Percentiles rank a stretch among this genome's conserved stretches.
These are phyloP conservation scores for Suillus lakei DNA, from an alignment of 768 basidiomycete species.

Conservation along the genomic window DNA sequence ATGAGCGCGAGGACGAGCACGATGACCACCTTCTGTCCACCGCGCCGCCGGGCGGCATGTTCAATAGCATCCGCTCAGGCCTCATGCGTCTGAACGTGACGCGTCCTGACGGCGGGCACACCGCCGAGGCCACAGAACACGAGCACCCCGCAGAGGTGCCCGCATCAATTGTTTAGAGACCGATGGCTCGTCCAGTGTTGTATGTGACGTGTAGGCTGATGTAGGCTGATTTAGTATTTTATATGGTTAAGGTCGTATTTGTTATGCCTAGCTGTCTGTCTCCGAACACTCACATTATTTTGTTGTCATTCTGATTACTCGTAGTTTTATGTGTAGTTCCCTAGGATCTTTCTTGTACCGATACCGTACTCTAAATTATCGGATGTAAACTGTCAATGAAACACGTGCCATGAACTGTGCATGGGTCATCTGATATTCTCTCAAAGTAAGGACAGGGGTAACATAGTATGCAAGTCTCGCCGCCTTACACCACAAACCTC, in stretches of 20 bases:
- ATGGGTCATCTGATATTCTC: not conserved
- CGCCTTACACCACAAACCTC: conserved; percentile 33
- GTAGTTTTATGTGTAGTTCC: not conserved
- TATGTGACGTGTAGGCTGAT: not conserved
- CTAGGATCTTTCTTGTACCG: not conserved
- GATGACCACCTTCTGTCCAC: conserved; percentile 19
- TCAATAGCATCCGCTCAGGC: conserved; percentile 30
- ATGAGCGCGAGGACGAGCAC: conserved; percentile 11
- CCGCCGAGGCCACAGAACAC: conserved; percentile 26
- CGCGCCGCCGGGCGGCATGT: conserved; percentile 20
- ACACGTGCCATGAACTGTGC: not conserved
- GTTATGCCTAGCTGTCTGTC: not conserved
- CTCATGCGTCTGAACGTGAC: conserved; percentile 27
- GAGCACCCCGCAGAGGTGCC: conserved; percentile 25
- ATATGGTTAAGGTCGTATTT: not conserved
- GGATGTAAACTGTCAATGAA: not conserved
- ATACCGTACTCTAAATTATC: not conserved
- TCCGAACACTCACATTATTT: not conserved
- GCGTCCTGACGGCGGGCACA: conserved; percentile 23
- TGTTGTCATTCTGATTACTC: not conserved
- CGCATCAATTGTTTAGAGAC: not conserved
- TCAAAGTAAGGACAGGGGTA: not conserved
- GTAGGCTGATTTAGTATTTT: not conserved
- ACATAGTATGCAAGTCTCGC: not conserved
- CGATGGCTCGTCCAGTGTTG: not conserved